phyloP scores from a whole-genome alignment of 1,284 basidiomycete species.

The Ustilago curta region DNA sequence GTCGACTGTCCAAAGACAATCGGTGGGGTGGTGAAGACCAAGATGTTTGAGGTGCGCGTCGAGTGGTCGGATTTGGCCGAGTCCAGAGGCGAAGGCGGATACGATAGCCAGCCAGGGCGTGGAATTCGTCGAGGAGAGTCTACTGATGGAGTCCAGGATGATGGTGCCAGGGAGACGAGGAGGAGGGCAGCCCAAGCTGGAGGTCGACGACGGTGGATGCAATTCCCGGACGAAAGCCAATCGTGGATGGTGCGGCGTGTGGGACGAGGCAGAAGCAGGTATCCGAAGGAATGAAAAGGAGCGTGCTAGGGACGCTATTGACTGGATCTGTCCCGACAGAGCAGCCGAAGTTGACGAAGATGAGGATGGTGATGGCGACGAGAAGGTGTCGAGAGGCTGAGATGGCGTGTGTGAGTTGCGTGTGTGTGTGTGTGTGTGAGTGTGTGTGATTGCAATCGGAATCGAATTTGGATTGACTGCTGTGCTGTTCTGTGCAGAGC shows the following conservation, averaged over 20 bases:
- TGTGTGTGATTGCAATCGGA: conserved; percentile 4
- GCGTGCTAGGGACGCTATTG: background rate
- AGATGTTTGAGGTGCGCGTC: background rate
- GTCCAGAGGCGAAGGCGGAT: background rate
- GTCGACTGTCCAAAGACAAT: background rate
- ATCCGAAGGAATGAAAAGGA: background rate
- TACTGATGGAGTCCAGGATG: background rate
- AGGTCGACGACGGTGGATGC: background rate
- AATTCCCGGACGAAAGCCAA: background rate
- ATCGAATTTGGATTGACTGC: background rate
- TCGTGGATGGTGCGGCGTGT: background rate
- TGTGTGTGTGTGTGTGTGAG: background rate
- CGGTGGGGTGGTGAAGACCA: background rate
- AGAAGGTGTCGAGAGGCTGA: background rate
- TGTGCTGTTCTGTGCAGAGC: background rate
- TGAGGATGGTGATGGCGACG: conserved; percentile 5
- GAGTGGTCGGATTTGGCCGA: background rate
- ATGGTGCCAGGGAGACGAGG: background rate
- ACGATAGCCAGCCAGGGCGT: conserved; percentile 2
- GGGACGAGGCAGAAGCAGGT: background rate
- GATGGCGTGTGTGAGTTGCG: background rate
- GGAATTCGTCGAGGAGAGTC: background rate
- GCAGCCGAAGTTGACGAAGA: background rate
- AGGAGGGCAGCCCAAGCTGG: background rate
- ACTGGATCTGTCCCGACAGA: background rate